A percentile compares a stretch with the other conserved stretches of the same genome.
Evolutionary conservation across 2,329 filamentous ascomycete genomes (phyloP).

Genomic region (Phialemoniopsis sp.): DNA sequence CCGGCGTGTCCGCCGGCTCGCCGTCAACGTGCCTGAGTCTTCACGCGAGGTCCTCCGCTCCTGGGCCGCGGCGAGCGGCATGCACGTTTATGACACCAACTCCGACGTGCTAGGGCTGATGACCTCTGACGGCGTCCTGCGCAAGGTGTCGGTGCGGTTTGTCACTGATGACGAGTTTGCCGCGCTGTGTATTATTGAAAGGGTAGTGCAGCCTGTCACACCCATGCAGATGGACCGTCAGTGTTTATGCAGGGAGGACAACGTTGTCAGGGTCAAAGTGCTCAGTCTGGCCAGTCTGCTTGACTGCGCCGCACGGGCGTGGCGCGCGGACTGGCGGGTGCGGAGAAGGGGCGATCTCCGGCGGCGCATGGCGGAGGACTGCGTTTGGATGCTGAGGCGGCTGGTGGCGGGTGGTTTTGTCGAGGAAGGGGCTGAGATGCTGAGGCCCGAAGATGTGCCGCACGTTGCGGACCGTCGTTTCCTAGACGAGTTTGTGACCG

Average conservation of each 20-base stretch:
- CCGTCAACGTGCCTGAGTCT: slow-evolving; percentile 32
- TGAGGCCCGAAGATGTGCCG: slow-evolving; percentile 8
- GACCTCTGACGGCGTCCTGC: slow-evolving; percentile 22
- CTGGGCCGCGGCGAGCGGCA: slow-evolving; percentile 34
- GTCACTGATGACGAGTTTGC: not conserved
- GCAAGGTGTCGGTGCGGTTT: slow-evolving; percentile 24
- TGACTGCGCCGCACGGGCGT: slow-evolving; percentile 26
- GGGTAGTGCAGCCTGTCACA: too few relatives aligned
- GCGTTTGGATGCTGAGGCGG: slow-evolving; percentile 27
- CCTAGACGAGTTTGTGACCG: slow-evolving; percentile 13
- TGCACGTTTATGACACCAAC: slow-evolving; percentile 19
- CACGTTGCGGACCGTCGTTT: slow-evolving; percentile 11
- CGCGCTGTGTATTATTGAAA: slow-evolving; percentile 1
- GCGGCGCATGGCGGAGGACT: slow-evolving; percentile 19
- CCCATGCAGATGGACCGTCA: too few relatives aligned
- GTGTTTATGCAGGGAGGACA: not conserved
- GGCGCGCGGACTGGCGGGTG: slow-evolving; percentile 7
- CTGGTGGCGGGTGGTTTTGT: slow-evolving; percentile 14
- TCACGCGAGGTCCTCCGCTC: slow-evolving; percentile 27
- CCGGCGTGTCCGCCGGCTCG: slow-evolving; percentile 24
- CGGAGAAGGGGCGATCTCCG: slow-evolving; percentile 1
- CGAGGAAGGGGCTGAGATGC: slow-evolving; percentile 9
- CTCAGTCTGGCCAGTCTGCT: slow-evolving; percentile 28
- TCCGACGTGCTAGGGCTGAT: slow-evolving; percentile 38
- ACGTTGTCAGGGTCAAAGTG: slow-evolving; percentile 10